A percentile compares a stretch with the other conserved stretches of the same genome.
Conservation (phyloP, 768 basidiomycete species). For the Phylloporus rhodoxanthus region DNA sequence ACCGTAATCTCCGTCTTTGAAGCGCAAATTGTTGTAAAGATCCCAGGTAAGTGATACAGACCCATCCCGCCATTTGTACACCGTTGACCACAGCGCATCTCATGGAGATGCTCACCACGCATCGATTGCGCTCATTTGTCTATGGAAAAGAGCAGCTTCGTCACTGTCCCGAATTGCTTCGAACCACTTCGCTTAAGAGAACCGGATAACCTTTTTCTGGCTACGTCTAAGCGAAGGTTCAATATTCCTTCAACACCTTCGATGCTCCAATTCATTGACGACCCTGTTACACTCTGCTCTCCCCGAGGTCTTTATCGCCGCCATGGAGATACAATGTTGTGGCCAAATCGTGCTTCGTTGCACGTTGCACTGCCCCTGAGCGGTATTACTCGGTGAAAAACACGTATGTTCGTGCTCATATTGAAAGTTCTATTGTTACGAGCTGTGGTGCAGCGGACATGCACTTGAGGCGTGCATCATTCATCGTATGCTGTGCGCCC, state of each 20-base stretch:
- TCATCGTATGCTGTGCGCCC: constrained; percentile 15
- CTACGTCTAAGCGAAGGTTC: constrained; percentile 8
- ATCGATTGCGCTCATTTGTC: constrained; percentile 8
- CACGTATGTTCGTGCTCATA: constrained; percentile 5
- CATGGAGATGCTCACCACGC: constrained; percentile 9
- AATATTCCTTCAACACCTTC: constrained; percentile 12
- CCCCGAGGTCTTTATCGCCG: constrained; percentile 22
- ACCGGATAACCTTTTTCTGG: neutral
- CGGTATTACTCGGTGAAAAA: constrained; percentile 23
- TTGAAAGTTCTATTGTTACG: constrained; percentile 18
- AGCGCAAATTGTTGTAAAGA: constrained; percentile 10
- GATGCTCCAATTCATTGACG: constrained; percentile 13
- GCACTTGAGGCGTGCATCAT: constrained; percentile 26
- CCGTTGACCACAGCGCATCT: constrained; percentile 2
- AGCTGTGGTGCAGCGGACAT: constrained; percentile 19
- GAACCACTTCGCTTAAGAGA: constrained; percentile 4
- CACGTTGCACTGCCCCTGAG: constrained; percentile 23
- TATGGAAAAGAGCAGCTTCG: neutral
- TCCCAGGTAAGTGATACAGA: constrained; percentile 9
- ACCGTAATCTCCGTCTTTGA: constrained; percentile 33
- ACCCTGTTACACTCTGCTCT: constrained; percentile 16
- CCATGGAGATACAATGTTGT: constrained; percentile 16
- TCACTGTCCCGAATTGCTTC: constrained; percentile 4
- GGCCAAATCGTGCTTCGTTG: constrained; percentile 11
- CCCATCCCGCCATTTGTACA: constrained; percentile 9